Evolutionary conservation across 2,329 filamentous ascomycete species (phyloP), one percentile per base, ranked within the genome.

Genomic region (Ramularia collo-cygni): DNA sequence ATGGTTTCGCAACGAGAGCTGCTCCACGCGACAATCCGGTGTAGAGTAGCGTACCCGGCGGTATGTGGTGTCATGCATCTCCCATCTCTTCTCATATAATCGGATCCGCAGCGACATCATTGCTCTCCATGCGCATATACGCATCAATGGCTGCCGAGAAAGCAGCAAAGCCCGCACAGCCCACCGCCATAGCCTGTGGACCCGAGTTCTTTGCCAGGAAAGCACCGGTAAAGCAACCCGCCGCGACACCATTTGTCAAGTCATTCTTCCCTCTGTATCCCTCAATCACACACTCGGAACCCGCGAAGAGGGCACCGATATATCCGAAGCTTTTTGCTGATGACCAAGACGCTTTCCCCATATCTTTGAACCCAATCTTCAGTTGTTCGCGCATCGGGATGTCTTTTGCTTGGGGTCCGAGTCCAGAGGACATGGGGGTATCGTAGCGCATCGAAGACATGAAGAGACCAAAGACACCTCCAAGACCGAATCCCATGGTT

Each of bases 381-480:
- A 98, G 75, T 66, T 96, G 92, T 63, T 95, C 79, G 32, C 80
- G 77, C 49, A 90, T 74, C 18, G 92, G 89, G 14, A 98, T 78
- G 48, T 75, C 68, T 44, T 73, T 64, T 51, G 80, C 68, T 13
- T 39, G 30, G 14, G 50, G 51, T 44, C 71, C 69, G 40, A 65
- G 36, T 48, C 68, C 66, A 35, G 71, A 64, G 27, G 72, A 83
- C 66, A 88, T 82, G 43, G 90, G 85, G 0, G 89, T 95, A 63
- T 98, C 92, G 76, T 98, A 98, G 66, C 87, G 83, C 92, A 98
- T 98, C 17, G 85, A 92, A 44, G 89, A 87, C 90, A 96, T 98
- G 72, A 98, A 98, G 57, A 96, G 76, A 53, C 92, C 92, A 55
- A 98, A 98, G 30, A 93, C 72, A 57, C 88, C 92, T 48, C 92